phyloP scores from a whole-genome alignment of 2,329 filamentous ascomycete genomes.

The Reticulascus tulasneorum region DNA sequence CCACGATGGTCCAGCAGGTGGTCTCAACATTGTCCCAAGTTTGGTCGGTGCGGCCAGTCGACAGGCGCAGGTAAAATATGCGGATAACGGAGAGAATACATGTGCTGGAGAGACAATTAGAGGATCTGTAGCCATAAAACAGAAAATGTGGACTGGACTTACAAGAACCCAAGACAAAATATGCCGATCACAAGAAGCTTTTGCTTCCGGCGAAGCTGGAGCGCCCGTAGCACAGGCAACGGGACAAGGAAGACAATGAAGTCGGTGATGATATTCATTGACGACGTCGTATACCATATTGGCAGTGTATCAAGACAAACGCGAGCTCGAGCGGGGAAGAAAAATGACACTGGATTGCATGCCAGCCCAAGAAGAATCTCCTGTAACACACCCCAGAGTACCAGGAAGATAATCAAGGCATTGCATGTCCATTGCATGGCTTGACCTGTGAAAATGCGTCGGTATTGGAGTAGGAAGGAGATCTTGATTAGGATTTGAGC shows the following conservation, averaged over 20 bases:
- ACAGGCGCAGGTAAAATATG: no score
- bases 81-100: slow-evolving; percentile 20
- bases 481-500: no score
- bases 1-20: slow-evolving; percentile 21
- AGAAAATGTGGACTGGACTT: not conserved
- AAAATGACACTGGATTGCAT: no score
- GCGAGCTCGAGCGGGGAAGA: no score
- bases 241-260: slow-evolving; percentile 15
- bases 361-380: no score
- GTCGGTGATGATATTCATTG: slow-evolving; percentile 16
- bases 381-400: no score
- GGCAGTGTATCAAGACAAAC: no score
- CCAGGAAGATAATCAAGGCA: no score
- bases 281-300: slow-evolving; percentile 21
- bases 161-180: slow-evolving; percentile 17
- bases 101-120: slow-evolving; percentile 8
- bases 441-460: no score
- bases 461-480: no score
- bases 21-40: slow-evolving; percentile 14
- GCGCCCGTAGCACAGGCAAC: slow-evolving; percentile 11
- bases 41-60: slow-evolving; percentile 13
- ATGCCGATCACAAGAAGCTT: slow-evolving; percentile 20
- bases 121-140: no score
- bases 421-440: no score
- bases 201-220: slow-evolving; percentile 10